Conservation (phyloP, 2,329 filamentous ascomycete genomes). For the Endoconidiophora polonica region DNA sequence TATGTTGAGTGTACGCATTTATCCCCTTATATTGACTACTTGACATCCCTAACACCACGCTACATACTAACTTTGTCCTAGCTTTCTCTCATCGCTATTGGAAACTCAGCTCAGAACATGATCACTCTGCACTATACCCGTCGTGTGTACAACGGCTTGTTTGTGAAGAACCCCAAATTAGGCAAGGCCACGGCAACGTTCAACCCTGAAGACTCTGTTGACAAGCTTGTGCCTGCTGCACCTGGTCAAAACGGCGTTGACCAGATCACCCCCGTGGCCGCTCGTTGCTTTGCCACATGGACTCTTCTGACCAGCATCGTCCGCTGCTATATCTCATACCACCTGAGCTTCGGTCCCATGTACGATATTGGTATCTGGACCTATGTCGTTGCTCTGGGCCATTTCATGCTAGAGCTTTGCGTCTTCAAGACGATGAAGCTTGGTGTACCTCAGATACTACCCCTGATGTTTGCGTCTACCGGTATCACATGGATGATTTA, state of each 20-base stretch:
- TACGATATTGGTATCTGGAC: slow-evolving; percentile 74
- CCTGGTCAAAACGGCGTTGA: slow-evolving; percentile 30
- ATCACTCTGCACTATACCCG: slow-evolving; percentile 62
- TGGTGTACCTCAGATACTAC: slow-evolving; percentile 37
- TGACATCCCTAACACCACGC: background rate
- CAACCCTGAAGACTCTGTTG: slow-evolving; percentile 35
- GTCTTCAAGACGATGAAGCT: slow-evolving; percentile 61
- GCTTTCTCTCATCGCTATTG: slow-evolving; percentile 68
- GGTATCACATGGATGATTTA: slow-evolving; percentile 44
- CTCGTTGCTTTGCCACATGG: slow-evolving; percentile 76
- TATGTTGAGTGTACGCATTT: slow-evolving; percentile 34
- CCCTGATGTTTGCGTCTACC: slow-evolving; percentile 33
- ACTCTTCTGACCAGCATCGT: slow-evolving; percentile 64
- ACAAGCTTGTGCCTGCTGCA: slow-evolving; percentile 33
- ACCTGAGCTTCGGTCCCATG: slow-evolving; percentile 53
- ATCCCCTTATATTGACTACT: background rate
- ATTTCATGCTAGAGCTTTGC: slow-evolving; percentile 69
- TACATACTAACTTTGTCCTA: slow-evolving; percentile 21
- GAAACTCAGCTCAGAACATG: slow-evolving; percentile 77
- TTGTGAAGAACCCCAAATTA: slow-evolving; percentile 33
- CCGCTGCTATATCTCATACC: slow-evolving; percentile 68
- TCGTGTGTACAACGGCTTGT: slow-evolving; percentile 65
- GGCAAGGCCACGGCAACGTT: slow-evolving; percentile 24
- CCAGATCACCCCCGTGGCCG: slow-evolving; percentile 57
- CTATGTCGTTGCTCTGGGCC: slow-evolving; percentile 58